Evolutionary conservation across 495 filamentous ascomycete genomes (phyloP), one percentile per base, ranked within the genome.

Genomic region (Collariella sp.): DNA sequence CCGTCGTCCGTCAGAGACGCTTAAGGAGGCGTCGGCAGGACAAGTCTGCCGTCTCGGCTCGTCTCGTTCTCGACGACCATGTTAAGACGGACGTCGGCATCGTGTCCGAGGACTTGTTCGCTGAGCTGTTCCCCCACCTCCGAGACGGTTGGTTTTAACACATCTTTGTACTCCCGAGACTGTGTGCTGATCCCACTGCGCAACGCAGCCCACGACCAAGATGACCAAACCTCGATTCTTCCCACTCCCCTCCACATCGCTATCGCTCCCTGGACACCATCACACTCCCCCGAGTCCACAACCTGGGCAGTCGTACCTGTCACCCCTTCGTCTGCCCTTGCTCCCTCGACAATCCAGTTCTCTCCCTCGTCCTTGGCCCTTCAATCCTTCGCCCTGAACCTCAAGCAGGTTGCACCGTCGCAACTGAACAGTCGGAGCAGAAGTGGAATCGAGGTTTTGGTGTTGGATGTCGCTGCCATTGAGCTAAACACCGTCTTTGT

Each of bases 241-340:
- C 71, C 67, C 42, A 66, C 67, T 42, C 61, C 79, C 42, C 70
- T 78, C 20, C 82, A 89, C 62, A 78, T 93, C 54, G 89, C 88
- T 24, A 83, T 96, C 58, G 84, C 89, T 31, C 88, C 90, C 22
- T 90, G 88, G 79, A 73, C 82, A 4, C 86, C 90, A 11, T 75
- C 74, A 43, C 72, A 79, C 40, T 64, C 81, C 2, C 75, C 85
- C 40, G 79, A 87, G 67, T 78, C 81, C 41, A 76, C 78, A 23
- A 72, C 76, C 13, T 98, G 93, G 93, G 88, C 88, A 0, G 79
- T 96, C 44, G 79, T 98, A 26, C 88, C 91, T 12, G 84, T 96
- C 34, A 78, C 78, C 5, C 69, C 70, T 49, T 82, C 79, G 20
- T 73, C 73, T 35, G 74, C 76, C 13, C 74, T 86, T 38, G 76